These are phyloP conservation scores for Phtheirospermum japonicum DNA, from an alignment of 257 asterid species.

Conservation along the genomic window DNA sequence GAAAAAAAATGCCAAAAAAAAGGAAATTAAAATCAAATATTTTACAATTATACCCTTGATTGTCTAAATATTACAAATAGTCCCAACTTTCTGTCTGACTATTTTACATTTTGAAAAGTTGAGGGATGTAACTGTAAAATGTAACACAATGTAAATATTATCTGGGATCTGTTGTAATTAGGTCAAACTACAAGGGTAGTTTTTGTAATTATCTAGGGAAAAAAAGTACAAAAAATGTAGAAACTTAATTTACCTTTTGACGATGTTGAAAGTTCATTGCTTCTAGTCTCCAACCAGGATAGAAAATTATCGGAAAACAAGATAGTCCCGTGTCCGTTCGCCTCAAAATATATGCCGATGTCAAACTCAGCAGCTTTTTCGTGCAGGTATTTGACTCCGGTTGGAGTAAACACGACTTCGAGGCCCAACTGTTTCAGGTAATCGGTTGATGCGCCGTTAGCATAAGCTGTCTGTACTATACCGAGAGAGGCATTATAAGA, in stretches of 20 bases:
- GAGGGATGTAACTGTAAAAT: no score
- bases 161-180: no score
- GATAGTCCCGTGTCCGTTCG: slow-evolving; percentile 97
- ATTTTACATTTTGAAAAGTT: no score
- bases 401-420: slow-evolving; percentile 77
- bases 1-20: no score
- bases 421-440: slow-evolving; percentile 76
- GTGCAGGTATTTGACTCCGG: slow-evolving; percentile 91
- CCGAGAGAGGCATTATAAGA: slow-evolving; percentile 53
- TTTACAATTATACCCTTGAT: no score
- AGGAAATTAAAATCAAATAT: no score
- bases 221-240: slow-evolving; percentile 11
- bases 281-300: slow-evolving; percentile 53
- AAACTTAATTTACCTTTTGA: slow-evolving; percentile 47
- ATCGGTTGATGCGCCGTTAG: slow-evolving; percentile 92
- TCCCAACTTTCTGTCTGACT: no score
- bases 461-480: slow-evolving; percentile 94
- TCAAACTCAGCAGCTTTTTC: slow-evolving; percentile 91
- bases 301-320: slow-evolving; percentile 69
- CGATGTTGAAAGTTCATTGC: slow-evolving; percentile 44
- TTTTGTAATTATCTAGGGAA: not conserved
- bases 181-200: not conserved
- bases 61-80: no score
- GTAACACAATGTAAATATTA: no score
- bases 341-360: slow-evolving; percentile 90